Base-by-base conservation (phyloP, 192 early-diverging fungal species). In the Rhizoclosmatium sp. region DNA sequence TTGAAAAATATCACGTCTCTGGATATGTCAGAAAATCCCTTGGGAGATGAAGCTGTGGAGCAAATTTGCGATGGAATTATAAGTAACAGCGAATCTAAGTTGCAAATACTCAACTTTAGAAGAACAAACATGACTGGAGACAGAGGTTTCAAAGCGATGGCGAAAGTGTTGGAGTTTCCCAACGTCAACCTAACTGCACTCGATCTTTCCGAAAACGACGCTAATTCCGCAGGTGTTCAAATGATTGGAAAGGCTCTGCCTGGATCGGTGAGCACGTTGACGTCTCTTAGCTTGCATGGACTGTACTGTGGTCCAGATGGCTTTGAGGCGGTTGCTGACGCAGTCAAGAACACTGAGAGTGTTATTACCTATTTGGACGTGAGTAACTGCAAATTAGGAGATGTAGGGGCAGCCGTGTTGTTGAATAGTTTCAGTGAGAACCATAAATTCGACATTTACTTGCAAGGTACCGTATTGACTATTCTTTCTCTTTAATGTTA, bases 111-210 rank as follows among this genome's bases (percentile, higher is more conserved):
- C 0, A 23, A 14, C 16, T 10, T 58, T 0, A 40, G 47, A 56
- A 0, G 39, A 56, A 71, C 69, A 39, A 71, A 71, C 39, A 71
- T 71, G 47, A 69, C 64, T 14, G 67, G 45, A 5, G 67, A 69
- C 47, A 23, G 7, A 46, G 16, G 12, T 31, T 12, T 65, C 10
- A 56, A 1, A 56, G 54, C 54, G 1, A 1, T 56, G 9, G 54
- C 54, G 51, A 54, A 16, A 62, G 7, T 40, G 4, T 23, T 9
- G 60, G 60, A 5, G 9, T 0, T 40, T 40, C 23, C 4, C 60
- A 19, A 62, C 0, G 10, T 21, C 60, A 0, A 16, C 0, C 51
- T 12, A 0, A 1, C 51, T 54, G 5, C 0, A 12, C 51, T 21
- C 1, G 60, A 62, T 62, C 0, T 62, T 21, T 62, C 23, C 0